A percentile compares a stretch with the other conserved stretches of the same genome.
These are phyloP conservation scores for Neopestalotiopsis rosae DNA, from an alignment of 2,329 filamentous ascomycete genomes.

Conservation along the genomic window DNA sequence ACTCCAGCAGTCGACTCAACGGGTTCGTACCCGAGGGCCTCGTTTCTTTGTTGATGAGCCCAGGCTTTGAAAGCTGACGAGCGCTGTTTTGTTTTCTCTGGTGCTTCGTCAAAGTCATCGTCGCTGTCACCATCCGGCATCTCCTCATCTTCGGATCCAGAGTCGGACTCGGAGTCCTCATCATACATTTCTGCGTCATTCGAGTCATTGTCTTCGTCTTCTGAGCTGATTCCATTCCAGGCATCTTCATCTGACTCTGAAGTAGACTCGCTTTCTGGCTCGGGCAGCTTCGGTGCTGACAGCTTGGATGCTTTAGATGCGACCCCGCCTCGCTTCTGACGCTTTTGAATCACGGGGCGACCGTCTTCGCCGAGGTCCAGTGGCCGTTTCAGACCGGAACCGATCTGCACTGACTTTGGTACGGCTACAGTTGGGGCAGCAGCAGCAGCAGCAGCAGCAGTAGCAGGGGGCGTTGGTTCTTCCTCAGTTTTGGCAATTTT, in stretches of 20 bases:
- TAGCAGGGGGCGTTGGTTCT: slow-evolving; percentile 19
- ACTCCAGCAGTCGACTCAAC: slow-evolving; percentile 47
- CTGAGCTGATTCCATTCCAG: slow-evolving; percentile 68
- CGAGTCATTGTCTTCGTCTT: slow-evolving; percentile 44
- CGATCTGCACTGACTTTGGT: slow-evolving; percentile 46
- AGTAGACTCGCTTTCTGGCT: slow-evolving; percentile 46
- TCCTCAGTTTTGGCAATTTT: not conserved
- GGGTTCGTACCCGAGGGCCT: slow-evolving; percentile 72
- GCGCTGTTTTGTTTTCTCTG: slow-evolving; percentile 42
- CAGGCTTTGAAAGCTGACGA: slow-evolving; percentile 87
- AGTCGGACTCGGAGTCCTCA: slow-evolving; percentile 38
- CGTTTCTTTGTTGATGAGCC: slow-evolving; percentile 86
- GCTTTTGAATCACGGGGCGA: slow-evolving; percentile 80
- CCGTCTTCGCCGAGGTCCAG: slow-evolving; percentile 81
- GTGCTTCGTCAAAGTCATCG: slow-evolving; percentile 33
- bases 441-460: slow-evolving; percentile 23
- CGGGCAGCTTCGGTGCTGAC: slow-evolving; percentile 42
- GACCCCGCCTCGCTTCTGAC: slow-evolving; percentile 73
- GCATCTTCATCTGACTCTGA: slow-evolving; percentile 49
- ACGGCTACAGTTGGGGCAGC: slow-evolving; percentile 17
- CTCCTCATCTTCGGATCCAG: slow-evolving; percentile 35
- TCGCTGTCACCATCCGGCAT: slow-evolving; percentile 40
- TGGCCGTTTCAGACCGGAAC: slow-evolving; percentile 85
- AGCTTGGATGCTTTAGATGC: slow-evolving; percentile 63
- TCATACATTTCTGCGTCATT: slow-evolving; percentile 40